Evolutionary conservation across 2,329 filamentous ascomycete genomes (phyloP).

Genomic region (Diaporthe batatas): DNA sequence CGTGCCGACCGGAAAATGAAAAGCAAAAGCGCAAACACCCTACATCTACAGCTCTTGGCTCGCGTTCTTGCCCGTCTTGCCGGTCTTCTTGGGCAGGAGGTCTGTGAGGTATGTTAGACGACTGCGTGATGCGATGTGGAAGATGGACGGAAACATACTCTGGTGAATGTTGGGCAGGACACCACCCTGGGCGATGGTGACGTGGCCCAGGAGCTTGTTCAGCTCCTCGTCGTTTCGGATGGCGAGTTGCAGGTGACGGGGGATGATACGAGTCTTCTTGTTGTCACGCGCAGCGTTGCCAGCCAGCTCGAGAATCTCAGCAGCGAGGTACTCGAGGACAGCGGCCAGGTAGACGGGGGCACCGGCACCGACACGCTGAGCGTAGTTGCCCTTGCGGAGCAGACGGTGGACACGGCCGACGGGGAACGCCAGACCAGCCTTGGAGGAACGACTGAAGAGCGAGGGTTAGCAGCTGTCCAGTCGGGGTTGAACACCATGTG

Average conservation of each 20-base stretch:
- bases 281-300: slow-evolving; percentile 99
- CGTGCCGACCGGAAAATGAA: slow-evolving; percentile 73
- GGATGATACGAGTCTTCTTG: slow-evolving; percentile 99
- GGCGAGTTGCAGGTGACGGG: slow-evolving; percentile 97
- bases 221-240: slow-evolving; percentile 99
- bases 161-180: slow-evolving; percentile 97
- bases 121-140: not conserved
- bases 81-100: slow-evolving; percentile 98
- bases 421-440: slow-evolving; percentile 98
- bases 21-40: slow-evolving; percentile 60
- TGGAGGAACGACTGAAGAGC: slow-evolving; percentile 87
- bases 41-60: slow-evolving; percentile 91
- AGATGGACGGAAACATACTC: slow-evolving; percentile 72
- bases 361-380: slow-evolving; percentile 98
- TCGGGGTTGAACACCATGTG: slow-evolving; percentile 40
- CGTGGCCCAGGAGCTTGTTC: slow-evolving; percentile 98
- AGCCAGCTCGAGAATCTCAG: slow-evolving; percentile 98
- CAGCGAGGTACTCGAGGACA: slow-evolving; percentile 97
- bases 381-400: slow-evolving; percentile 99
- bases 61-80: slow-evolving; percentile 90
- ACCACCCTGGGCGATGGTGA: slow-evolving; percentile 98
- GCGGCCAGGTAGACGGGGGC: slow-evolving; percentile 97
- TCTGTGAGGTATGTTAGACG: slow-evolving; percentile 67
- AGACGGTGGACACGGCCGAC: slow-evolving; percentile 99
- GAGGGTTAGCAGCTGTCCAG: slow-evolving; percentile 53